These are phyloP conservation scores for Escallonia rubra DNA, from an alignment of 129 eudicot genomes.

Conservation along the genomic window DNA sequence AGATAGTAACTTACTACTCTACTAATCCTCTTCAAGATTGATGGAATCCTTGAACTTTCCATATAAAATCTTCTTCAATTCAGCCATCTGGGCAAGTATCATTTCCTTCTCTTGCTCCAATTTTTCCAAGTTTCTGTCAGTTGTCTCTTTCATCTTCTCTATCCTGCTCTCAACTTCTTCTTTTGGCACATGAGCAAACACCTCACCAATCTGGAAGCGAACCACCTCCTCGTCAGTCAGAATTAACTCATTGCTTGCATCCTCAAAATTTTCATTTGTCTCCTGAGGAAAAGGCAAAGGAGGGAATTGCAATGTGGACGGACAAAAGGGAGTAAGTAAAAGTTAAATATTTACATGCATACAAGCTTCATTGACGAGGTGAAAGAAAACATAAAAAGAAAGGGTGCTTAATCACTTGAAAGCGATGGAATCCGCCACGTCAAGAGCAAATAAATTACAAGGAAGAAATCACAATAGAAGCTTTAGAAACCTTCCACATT, in stretches of 20 bases:
- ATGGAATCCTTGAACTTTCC: conserved; percentile 92
- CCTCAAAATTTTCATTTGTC: conserved; percentile 78
- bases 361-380: too few species aligned
- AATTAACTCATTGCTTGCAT: conserved; percentile 90
- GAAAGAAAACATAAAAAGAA: too few species aligned
- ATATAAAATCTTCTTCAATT: conserved; percentile 77
- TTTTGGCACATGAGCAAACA: conserved; percentile 80
- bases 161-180: conserved; percentile 87
- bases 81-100: conserved; percentile 78
- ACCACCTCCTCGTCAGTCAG: conserved; percentile 88
- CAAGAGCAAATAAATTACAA: too few species aligned
- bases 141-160: conserved; percentile 66
- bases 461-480: too few species aligned
- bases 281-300: conserved; percentile 37
- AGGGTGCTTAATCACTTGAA: too few species aligned
- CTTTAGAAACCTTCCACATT: too few species aligned
- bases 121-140: conserved; percentile 63
- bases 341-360: too few species aligned
- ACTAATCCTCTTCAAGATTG: conserved; percentile 86
- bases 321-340: too few species aligned
- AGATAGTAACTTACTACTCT: background rate
- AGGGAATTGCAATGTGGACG: too few species aligned
- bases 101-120: conserved; percentile 72
- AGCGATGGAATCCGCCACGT: too few species aligned
- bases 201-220: conserved; percentile 96